Conservation (phyloP, 2,329 filamentous ascomycete species). For the Rhexocercosporidium sp. region DNA sequence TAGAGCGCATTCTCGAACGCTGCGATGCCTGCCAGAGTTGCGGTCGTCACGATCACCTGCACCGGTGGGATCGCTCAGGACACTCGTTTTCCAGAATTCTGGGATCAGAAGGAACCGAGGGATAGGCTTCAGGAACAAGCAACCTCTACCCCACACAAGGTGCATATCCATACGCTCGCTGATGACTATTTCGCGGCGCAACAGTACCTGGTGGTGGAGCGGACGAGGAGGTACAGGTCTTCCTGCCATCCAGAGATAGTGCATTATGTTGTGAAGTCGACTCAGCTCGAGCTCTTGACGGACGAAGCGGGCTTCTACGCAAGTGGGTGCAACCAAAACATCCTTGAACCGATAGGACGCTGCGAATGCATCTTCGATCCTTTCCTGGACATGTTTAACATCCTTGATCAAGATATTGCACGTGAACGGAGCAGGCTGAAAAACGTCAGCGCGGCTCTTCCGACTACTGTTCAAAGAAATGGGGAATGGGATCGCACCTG, state of each 20-base stretch:
- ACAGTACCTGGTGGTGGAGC: constrained; percentile 40
- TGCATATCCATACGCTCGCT: constrained; percentile 43
- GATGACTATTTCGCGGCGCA: constrained; percentile 40
- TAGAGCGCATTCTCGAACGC: constrained; percentile 12
- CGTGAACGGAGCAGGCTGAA: background rate
- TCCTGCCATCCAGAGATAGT: constrained; percentile 24
- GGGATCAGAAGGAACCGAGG: constrained; percentile 37
- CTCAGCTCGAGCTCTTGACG: background rate
- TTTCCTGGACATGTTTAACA: background rate
- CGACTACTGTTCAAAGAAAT: background rate
- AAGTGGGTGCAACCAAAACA: background rate
- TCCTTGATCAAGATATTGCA: background rate
- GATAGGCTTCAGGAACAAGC: constrained; percentile 43
- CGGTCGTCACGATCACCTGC: background rate
- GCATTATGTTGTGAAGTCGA: constrained; percentile 21
- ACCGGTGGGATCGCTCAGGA: background rate
- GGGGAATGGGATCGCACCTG: background rate
- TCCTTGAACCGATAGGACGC: background rate
- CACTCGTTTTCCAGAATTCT: constrained; percentile 31
- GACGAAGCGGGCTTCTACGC: background rate
- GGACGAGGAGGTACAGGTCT: constrained; percentile 23
- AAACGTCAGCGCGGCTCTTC: background rate
- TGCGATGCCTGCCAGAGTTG: background rate
- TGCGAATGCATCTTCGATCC: background rate
- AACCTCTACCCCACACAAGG: constrained; percentile 38